Evolutionary conservation across 768 basidiomycete genomes (phyloP).

Genomic region (Lentinula sp.): DNA sequence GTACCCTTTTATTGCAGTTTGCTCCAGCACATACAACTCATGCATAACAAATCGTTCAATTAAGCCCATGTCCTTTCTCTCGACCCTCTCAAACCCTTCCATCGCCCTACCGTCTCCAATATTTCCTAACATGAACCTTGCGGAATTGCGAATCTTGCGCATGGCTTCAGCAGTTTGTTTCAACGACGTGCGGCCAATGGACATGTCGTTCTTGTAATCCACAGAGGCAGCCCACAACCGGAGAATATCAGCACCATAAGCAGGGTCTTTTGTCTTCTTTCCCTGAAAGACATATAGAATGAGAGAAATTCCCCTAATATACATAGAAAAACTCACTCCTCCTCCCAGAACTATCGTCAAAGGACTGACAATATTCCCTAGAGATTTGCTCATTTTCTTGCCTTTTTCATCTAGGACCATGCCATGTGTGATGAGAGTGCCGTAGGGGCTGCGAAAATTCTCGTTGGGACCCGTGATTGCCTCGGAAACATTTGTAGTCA

Average conservation of each 20-base stretch:
- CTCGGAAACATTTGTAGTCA: not conserved
- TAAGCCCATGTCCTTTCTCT: constrained; percentile 49
- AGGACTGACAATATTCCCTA: constrained; percentile 88
- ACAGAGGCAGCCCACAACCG: constrained; percentile 90
- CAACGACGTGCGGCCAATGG: constrained; percentile 75
- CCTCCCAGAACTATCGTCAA: constrained; percentile 75
- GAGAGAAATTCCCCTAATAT: not conserved
- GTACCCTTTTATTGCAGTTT: constrained; percentile 62
- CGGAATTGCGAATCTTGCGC: constrained; percentile 81
- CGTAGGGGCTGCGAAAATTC: constrained; percentile 51
- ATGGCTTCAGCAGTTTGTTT: constrained; percentile 69
- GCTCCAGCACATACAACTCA: constrained; percentile 71
- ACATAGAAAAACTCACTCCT: constrained; percentile 37
- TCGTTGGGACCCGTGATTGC: constrained; percentile 1
- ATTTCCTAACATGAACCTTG: constrained; percentile 83
- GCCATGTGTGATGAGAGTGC: constrained; percentile 86
- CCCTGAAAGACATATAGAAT: constrained; percentile 33
- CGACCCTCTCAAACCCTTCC: constrained; percentile 26
- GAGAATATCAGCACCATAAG: constrained; percentile 81
- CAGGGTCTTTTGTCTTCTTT: constrained; percentile 57
- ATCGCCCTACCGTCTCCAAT: constrained; percentile 35
- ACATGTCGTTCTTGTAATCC: constrained; percentile 85
- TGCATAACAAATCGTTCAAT: constrained; percentile 88
- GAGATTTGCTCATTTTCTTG: constrained; percentile 96
- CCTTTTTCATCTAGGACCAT: constrained; percentile 91